Base-by-base conservation (phyloP, 2,329 filamentous ascomycete genomes). In the Hypoxylon rubiginosum region DNA sequence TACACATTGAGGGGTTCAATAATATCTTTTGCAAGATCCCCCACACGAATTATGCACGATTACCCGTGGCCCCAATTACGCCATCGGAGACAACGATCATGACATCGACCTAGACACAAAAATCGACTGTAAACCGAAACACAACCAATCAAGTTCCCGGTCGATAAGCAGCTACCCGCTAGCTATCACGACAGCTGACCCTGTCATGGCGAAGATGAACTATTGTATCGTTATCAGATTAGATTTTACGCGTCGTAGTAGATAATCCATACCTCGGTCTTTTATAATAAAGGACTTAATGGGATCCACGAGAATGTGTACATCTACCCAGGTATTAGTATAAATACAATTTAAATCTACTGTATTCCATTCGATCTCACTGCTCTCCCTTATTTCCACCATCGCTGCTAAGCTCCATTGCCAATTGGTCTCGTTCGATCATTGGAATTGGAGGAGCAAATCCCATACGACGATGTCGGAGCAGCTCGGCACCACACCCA, bases 1-100 rank as follows among this genome's bases (percentile, higher is more conserved):
- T 24, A 3, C 4, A 24, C 7, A 3, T 48, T 17, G 39, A 7
- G 32, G 34, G 19, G 19, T 8, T 41, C 39, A 30, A 13, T 56
- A 30, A 32, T 41, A 43, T 50, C 26, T 34, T 17, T 30, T 39
- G 26, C 43, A 45, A 17, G 28, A 19, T 49, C 55, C 52, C 57
- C 57, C 46, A 32, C 62, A n/a, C 51, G 19, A 17, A 19, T 52
- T n/a, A 62, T 41, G 54, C 49, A 17, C 4, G 32, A 53, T 62
- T 36, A 19, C 36, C 15, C 53, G 34, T 58, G 39, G 41, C 52
- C 15, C 30, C 32, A 43, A 69, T 69, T 64, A 58, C 67, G 67
- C 67, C 67, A 69, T 69, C 58, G 63, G 64, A 50, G 57, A 57
- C 39, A 24, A 49, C 39, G 57, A 69, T 69, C 67, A 53, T 67